A percentile compares a stretch with the other conserved stretches of the same genome.
Evolutionary conservation across 129 eudicot species (phyloP).

Genomic region (Artemisia argyi): DNA sequence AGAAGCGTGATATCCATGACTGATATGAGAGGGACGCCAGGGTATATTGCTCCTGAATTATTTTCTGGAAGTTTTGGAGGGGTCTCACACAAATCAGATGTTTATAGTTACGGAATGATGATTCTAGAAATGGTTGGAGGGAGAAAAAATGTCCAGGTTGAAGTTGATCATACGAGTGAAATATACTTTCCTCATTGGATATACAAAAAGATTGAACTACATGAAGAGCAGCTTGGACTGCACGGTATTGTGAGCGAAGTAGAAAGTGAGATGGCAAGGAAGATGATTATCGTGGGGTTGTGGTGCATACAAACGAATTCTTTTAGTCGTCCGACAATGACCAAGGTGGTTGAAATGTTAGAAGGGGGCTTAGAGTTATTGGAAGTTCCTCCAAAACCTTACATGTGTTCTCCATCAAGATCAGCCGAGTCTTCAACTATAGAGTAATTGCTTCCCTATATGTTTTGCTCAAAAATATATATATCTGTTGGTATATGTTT

Average conservation of each 20-base stretch:
- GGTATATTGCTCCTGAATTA: slow-evolving; percentile 37
- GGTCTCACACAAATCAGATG: slow-evolving; percentile 38
- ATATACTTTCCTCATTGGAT: slow-evolving; percentile 39
- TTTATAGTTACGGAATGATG: slow-evolving; percentile 49
- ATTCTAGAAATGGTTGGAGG: slow-evolving; percentile 42
- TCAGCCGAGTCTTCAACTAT: neutral
- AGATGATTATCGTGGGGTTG: slow-evolving; percentile 35
- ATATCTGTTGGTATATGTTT: too few species aligned
- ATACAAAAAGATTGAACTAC: slow-evolving; percentile 16
- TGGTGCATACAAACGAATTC: slow-evolving; percentile 31
- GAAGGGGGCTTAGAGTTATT: slow-evolving; percentile 30
- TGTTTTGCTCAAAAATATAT: too few species aligned
- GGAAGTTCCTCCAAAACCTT: slow-evolving; percentile 39
- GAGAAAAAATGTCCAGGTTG: slow-evolving; percentile 30
- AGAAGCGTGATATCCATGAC: too few species aligned
- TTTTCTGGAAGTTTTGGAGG: slow-evolving; percentile 24
- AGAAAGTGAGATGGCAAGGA: slow-evolving; percentile 24
- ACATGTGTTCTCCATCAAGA: slow-evolving; percentile 19
- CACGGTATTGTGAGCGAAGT: slow-evolving; percentile 18
- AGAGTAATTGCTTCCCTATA: too few species aligned
- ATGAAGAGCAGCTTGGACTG: slow-evolving; percentile 14
- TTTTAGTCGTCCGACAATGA: slow-evolving; percentile 32
- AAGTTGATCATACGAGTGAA: slow-evolving; percentile 23
- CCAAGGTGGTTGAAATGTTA: slow-evolving; percentile 42
- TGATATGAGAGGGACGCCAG: neutral